Base-by-base conservation (phyloP, 768 basidiomycete genomes). In the Mycena vitilis region DNA sequence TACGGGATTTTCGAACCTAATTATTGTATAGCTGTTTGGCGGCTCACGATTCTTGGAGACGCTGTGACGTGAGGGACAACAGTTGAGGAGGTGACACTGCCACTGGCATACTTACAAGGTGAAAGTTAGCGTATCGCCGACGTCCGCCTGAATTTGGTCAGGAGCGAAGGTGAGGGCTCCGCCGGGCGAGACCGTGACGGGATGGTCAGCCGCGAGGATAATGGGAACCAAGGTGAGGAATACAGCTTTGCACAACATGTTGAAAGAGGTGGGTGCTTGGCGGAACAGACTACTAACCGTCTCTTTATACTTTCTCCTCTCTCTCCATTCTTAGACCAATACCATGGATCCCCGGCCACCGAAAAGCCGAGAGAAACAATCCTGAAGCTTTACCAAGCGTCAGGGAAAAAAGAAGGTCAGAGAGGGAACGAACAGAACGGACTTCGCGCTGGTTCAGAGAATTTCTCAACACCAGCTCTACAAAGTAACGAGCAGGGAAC, bases 71-170 rank as follows among this genome's bases (percentile, higher is more conserved):
- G 45, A 47, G 45, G 15, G 7, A 13, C 3, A 18, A 3, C 8
- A 47, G 20, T 18, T n/a, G 45, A 47, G 18, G 45, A 20, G 20
- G 20, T 18, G 34, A 15, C 11, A 3, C 40, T 13, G 37, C 16
- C 5, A 8, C 51, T 30, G 30, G 30, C 30, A 30, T 30, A 30
- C 60, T 36, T 47, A 68, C 59, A 73, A 68, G 16, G 64, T 69
- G 56, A 73, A 73, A 8, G 70, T 73, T 9, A 73, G 25, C 11
- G 70, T 73, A 45, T 73, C 73, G 13, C 67, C 70, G 23, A 60
- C 23, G 23, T 30, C 42, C 8, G 73, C 69, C 13, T 42, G 20
- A 23, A 69, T 40, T 4, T 53, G 48, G 51, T 63, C 63, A 0
- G 73, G 73, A 34, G 44, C 23, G 58, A 68, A 71, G 13, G 71